Conservation (phyloP, 2,329 filamentous ascomycete genomes). For the Pestalotiopsis sp. region DNA sequence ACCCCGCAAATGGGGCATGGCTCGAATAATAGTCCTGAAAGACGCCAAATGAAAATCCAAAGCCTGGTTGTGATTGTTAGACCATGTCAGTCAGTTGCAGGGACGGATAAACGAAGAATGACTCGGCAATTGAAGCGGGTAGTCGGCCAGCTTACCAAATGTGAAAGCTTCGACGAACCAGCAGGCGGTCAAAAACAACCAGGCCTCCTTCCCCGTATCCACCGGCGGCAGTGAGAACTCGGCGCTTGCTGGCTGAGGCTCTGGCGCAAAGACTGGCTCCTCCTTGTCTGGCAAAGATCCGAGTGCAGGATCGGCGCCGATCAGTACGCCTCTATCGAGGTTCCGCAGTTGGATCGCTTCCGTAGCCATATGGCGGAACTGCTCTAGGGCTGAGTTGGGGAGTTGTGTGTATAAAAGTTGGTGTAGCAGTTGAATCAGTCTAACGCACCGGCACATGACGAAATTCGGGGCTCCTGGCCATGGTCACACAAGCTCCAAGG, state of each 20-base stretch:
- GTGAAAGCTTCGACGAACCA: constrained; percentile 11
- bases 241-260: not conserved
- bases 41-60: constrained; percentile 7
- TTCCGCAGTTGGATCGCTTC: not conserved
- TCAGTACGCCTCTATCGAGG: not conserved
- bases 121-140: not conserved
- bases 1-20: constrained; percentile 4
- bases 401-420: not conserved
- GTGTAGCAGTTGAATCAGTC: not conserved
- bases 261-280: not conserved
- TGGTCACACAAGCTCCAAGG: not conserved
- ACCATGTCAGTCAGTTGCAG: not conserved
- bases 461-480: not conserved
- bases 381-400: not conserved
- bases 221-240: constrained; percentile 7
- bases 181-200: constrained; percentile 11
- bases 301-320: not conserved
- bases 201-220: constrained; percentile 3
- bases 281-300: not conserved
- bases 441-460: not conserved
- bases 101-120: not conserved
- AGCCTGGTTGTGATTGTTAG: not conserved
- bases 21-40: constrained; percentile 7
- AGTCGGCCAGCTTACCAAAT: not conserved
- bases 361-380: not conserved